Percentiles rank a stretch among this genome's conserved stretches.
These are phyloP conservation scores for Lyophyllum semitale DNA, from an alignment of 768 basidiomycete species.

Conservation along the genomic window DNA sequence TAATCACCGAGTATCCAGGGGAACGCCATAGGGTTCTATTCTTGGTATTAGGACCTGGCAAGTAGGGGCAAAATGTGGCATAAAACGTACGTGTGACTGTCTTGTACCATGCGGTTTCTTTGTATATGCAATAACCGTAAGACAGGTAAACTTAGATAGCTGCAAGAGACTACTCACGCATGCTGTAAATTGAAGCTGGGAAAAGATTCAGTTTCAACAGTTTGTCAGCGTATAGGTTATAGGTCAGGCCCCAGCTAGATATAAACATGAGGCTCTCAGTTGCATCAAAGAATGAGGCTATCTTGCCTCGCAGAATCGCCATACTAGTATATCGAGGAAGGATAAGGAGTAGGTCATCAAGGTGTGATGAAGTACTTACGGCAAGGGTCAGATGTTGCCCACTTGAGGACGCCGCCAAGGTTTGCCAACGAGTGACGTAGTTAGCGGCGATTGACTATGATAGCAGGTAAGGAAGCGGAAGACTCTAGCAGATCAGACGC, in stretches of 20 bases:
- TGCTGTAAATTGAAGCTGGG: conserved; percentile 45
- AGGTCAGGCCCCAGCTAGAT: conserved; percentile 56
- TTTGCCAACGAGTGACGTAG: conserved; percentile 57
- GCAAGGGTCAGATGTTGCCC: conserved; percentile 54
- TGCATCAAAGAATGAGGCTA: background rate
- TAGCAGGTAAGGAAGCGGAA: background rate
- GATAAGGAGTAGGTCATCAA: background rate
- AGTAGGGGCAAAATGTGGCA: background rate
- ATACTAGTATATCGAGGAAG: conserved; percentile 36
- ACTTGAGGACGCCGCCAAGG: conserved; percentile 49
- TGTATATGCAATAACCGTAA: background rate
- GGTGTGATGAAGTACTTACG: conserved; percentile 29
- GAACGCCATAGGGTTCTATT: conserved; percentile 45
- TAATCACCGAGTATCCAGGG: conserved; percentile 48
- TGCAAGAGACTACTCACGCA: conserved; percentile 35
- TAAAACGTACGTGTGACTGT: conserved; percentile 41
- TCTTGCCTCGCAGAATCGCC: conserved; percentile 48
- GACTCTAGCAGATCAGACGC: conserved; percentile 5
- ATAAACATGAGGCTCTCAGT: background rate
- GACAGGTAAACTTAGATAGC: background rate
- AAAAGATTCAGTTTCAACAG: conserved; percentile 57
- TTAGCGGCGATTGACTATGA: conserved; percentile 51
- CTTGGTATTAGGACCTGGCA: background rate
- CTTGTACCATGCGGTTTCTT: conserved; percentile 55
- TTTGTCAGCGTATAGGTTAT: conserved; percentile 66